phyloP scores from a whole-genome alignment of 108 stramenopile species.

The Chaetoceros muelleri region DNA sequence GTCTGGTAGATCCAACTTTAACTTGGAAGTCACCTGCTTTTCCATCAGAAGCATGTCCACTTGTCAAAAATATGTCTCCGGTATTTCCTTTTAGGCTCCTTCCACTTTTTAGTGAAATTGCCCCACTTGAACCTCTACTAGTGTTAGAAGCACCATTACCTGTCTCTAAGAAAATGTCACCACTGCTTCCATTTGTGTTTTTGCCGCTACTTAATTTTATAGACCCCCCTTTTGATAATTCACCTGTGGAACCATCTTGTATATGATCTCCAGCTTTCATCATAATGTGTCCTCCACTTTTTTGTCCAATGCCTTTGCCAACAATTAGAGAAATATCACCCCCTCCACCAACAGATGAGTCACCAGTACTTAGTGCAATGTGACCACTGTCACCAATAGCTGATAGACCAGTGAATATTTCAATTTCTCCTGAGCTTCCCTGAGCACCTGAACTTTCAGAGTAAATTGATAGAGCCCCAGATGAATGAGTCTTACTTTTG shows the following conservation, averaged over 20 bases:
- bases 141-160: no score
- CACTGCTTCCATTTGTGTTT: neutral
- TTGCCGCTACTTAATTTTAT: neutral
- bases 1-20: neutral
- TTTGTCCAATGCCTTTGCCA: neutral
- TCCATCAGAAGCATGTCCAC: neutral
- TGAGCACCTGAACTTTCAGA: neutral
- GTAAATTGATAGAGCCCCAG: conserved; percentile 3
- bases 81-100: neutral
- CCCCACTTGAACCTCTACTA: neutral
- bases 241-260: neutral
- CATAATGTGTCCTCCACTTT: neutral
- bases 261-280: neutral
- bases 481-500: conserved; percentile 2
- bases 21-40: neutral
- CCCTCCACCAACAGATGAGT: neutral
- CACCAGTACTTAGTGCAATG: conserved; percentile 8
- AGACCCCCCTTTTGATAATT: neutral
- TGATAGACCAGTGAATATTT: conserved; percentile 1
- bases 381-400: conserved; percentile 4
- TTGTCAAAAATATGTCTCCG: neutral
- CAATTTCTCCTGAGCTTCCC: neutral
- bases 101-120: neutral
- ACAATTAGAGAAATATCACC: neutral
- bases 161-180: neutral